These are phyloP conservation scores for Thamnidium elegans DNA, from an alignment of 192 early-diverging fungal species.

Conservation along the genomic window DNA sequence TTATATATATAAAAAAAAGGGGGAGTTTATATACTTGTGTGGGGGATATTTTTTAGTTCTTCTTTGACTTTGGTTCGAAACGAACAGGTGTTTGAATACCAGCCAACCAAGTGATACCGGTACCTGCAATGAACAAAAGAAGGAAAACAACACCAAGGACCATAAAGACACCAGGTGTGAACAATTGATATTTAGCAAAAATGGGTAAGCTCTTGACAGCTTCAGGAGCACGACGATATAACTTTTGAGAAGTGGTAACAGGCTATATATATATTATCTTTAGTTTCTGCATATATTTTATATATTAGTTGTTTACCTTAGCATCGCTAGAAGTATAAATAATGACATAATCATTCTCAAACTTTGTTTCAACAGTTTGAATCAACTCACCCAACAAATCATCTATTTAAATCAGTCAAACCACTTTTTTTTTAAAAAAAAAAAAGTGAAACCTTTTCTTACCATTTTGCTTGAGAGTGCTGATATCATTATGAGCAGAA, in stretches of 20 bases:
- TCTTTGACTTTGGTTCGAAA: slow-evolving; percentile 37
- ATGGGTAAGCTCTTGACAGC: slow-evolving; percentile 17
- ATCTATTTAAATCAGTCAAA: slow-evolving; percentile 20
- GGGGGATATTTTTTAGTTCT: slow-evolving; percentile 18
- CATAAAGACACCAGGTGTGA: slow-evolving; percentile 38
- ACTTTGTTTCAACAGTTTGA: slow-evolving; percentile 13
- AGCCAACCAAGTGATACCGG: slow-evolving; percentile 33
- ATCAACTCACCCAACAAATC: slow-evolving; percentile 20
- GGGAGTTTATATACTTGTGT: background rate
- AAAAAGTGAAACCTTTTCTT: background rate
- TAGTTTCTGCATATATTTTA: background rate
- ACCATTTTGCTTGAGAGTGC: slow-evolving; percentile 31
- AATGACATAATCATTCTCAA: slow-evolving; percentile 30
- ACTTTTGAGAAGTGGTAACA: background rate
- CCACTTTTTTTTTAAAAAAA: background rate
- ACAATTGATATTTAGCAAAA: slow-evolving; percentile 40
- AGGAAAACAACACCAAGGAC: slow-evolving; percentile 25
- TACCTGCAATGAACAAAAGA: slow-evolving; percentile 29
- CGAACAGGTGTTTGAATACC: slow-evolving; percentile 35
- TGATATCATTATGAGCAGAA: slow-evolving; percentile 7
- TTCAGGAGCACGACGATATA: slow-evolving; percentile 22
- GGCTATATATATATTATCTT: background rate
- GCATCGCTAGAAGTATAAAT: slow-evolving; percentile 37
- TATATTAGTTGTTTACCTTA: slow-evolving; percentile 13
- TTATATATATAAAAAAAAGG: background rate